Evolutionary conservation across 2,329 filamentous ascomycete genomes (phyloP).

Genomic region (Sordariomycetes sp.): DNA sequence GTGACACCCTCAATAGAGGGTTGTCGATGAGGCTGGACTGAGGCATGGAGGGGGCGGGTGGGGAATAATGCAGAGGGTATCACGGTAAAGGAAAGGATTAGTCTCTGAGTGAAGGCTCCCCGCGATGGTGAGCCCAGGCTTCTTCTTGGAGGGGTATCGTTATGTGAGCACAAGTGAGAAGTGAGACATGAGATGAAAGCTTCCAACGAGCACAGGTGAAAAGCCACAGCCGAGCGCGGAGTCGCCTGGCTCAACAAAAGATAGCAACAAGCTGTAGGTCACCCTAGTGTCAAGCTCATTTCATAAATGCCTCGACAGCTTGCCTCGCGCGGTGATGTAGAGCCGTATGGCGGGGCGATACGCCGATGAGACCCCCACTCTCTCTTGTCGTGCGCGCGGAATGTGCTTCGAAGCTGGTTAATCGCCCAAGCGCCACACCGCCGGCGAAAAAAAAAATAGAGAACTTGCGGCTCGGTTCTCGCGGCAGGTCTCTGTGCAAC

Average conservation of each 20-base stretch:
- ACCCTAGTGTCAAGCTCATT: background rate
- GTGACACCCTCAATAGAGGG: slow-evolving; percentile 60
- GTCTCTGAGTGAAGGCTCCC: background rate
- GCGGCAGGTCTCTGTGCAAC: background rate
- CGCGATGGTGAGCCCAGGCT: background rate
- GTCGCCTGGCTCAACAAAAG: background rate
- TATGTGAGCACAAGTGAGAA: background rate
- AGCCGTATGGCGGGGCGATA: background rate
- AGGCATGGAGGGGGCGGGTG: slow-evolving; percentile 21
- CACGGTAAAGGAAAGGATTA: background rate
- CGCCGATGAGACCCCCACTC: background rate
- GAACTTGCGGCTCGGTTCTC: background rate
- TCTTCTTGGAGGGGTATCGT: background rate
- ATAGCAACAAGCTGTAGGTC: background rate
- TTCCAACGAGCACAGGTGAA: background rate
- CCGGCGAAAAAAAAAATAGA: background rate
- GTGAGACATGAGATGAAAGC: background rate
- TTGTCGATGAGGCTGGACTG: slow-evolving; percentile 39
- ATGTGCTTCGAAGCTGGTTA: background rate
- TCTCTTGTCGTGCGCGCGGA: background rate
- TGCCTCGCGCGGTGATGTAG: background rate
- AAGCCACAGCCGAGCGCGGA: background rate
- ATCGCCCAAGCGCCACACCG: background rate
- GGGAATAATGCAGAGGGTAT: background rate
- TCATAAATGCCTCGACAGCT: background rate